Percentiles rank a stretch among this genome's conserved stretches.
These are phyloP conservation scores for Phytophthora parvispora DNA, from an alignment of 352 stramenopile species.

Conservation along the genomic window DNA sequence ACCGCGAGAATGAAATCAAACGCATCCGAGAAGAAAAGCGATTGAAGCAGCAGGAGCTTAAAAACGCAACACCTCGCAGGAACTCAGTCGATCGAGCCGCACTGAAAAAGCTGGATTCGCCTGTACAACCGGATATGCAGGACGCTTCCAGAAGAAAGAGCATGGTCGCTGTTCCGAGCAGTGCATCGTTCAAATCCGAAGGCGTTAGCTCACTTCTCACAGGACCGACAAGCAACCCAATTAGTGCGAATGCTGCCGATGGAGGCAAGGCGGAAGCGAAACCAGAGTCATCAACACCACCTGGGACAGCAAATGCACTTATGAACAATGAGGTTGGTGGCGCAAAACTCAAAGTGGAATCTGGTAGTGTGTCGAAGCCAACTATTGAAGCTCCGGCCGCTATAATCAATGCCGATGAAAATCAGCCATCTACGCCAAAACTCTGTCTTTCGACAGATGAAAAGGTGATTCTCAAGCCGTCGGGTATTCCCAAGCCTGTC, in stretches of 20 bases:
- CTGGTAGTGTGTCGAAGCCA: neutral
- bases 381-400: slow-evolving; percentile 2
- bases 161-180: neutral
- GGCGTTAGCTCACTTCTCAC: neutral
- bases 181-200: neutral
- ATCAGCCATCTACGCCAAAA: slow-evolving; percentile 1
- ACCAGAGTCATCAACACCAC: neutral
- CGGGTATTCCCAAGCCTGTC: slow-evolving; percentile 37
- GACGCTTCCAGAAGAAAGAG: slow-evolving; percentile 29
- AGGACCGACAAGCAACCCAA: slow-evolving; percentile 10
- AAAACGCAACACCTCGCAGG: slow-evolving; percentile 48
- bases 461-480: slow-evolving; percentile 19
- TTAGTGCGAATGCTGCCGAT: neutral
- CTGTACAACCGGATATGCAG: slow-evolving; percentile 33
- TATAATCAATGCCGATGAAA: slow-evolving; percentile 20
- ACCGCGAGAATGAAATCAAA: slow-evolving; percentile 83
- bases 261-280: neutral
- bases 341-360: slow-evolving; percentile 14
- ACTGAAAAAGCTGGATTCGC: slow-evolving; percentile 17
- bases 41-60: slow-evolving; percentile 64
- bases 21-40: slow-evolving; percentile 72
- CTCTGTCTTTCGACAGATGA: slow-evolving; percentile 13
- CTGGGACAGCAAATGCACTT: neutral
- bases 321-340: neutral
- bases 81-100: slow-evolving; percentile 31